phyloP scores from a whole-genome alignment of 768 basidiomycete genomes.

The Scleroderma bovista region DNA sequence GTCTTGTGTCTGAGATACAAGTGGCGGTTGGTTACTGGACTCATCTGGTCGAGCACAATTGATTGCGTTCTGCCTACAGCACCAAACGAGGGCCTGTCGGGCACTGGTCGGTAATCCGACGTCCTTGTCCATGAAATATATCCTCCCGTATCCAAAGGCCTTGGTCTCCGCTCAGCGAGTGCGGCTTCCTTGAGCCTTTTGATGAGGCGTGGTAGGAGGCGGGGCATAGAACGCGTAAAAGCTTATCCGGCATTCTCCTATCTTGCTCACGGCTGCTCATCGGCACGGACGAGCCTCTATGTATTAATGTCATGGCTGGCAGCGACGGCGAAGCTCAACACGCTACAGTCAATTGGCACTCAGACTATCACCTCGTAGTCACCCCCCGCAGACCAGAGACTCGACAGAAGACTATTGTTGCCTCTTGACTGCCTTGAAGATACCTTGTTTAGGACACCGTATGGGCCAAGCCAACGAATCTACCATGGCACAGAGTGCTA shows the following conservation, averaged over 20 bases:
- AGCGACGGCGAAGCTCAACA: too few species aligned
- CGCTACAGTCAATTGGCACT: too few species aligned
- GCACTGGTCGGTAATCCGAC: constrained; percentile 31
- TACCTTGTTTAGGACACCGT: too few species aligned
- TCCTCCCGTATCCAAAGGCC: constrained; percentile 8
- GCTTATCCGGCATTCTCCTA: too few species aligned
- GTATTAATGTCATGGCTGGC: too few species aligned
- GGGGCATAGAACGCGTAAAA: constrained; percentile 53
- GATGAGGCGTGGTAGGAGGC: constrained; percentile 63
- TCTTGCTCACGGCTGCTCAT: too few species aligned
- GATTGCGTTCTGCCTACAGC: constrained; percentile 44
- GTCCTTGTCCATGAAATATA: constrained; percentile 19
- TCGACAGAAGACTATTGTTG: too few species aligned
- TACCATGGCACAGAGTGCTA: constrained; percentile 10
- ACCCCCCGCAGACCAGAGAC: too few species aligned
- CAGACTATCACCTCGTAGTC: too few species aligned
- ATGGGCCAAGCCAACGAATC: too few species aligned
- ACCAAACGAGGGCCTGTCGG: constrained; percentile 38
- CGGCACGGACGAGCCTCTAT: too few species aligned
- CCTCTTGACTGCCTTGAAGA: too few species aligned
- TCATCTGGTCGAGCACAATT: constrained; percentile 52
- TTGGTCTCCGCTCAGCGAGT: constrained; percentile 5
- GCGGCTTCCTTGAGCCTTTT: constrained; percentile 31
- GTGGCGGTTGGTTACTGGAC: constrained; percentile 48
- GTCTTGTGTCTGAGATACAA: constrained; percentile 53